Percentiles rank a stretch among this genome's conserved stretches.
phyloP scores from a whole-genome alignment of 257 asterid genomes.

The Nicotiana benthamiana region DNA sequence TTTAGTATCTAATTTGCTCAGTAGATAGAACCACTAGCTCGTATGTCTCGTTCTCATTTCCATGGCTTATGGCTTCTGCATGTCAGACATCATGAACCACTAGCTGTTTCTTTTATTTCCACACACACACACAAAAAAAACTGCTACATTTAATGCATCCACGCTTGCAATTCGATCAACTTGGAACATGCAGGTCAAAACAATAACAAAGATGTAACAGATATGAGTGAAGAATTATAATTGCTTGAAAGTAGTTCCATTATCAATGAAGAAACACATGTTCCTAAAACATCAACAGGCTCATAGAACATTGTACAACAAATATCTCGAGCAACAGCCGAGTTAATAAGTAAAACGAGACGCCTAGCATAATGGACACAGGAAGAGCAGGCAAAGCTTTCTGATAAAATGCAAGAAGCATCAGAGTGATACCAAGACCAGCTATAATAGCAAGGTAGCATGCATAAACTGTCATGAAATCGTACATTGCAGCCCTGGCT shows the following conservation, averaged over 20 bases:
- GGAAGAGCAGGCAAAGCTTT: conserved; percentile 99
- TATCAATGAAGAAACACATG: background rate
- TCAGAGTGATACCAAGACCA: conserved; percentile 80
- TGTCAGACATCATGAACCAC: background rate
- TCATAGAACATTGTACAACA: conserved; percentile 75
- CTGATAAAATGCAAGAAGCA: conserved; percentile 77
- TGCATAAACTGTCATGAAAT: conserved; percentile 90
- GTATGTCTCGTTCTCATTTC: background rate
- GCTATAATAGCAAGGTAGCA: conserved; percentile 93
- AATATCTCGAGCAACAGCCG: conserved; percentile 76
- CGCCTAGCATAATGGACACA: conserved; percentile 75
- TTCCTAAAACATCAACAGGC: conserved; percentile 78
- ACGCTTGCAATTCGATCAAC: background rate
- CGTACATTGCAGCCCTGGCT: conserved; percentile 96
- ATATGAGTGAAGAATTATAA: background rate
- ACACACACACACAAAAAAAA: background rate
- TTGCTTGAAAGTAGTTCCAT: background rate
- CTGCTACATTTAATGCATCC: background rate
- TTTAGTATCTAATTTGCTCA: background rate
- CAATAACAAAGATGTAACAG: background rate
- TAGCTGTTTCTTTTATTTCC: background rate
- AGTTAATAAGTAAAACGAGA: conserved; percentile 70
- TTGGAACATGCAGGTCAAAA: background rate
- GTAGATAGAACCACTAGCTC: background rate
- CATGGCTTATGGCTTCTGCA: background rate